A percentile compares a stretch with the other conserved stretches of the same genome.
Evolutionary conservation across 1,284 basidiomycete species (phyloP).

Genomic region (Mycena citricolor): DNA sequence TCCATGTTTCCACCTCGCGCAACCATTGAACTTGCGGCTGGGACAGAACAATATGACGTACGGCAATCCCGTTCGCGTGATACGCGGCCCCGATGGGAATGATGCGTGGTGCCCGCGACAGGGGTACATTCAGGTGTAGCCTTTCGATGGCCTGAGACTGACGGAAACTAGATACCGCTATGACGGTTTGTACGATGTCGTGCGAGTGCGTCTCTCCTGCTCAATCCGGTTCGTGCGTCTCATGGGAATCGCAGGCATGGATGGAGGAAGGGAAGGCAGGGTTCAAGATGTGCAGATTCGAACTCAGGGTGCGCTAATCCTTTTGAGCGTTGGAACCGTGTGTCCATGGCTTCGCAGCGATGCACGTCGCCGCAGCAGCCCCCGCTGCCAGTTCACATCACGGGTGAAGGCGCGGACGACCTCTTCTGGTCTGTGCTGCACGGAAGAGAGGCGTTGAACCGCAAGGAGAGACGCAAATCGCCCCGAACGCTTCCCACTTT

Average conservation of each 20-base stretch:
- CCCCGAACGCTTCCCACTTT: background rate
- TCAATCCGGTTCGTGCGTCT: background rate
- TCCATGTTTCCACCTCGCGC: background rate
- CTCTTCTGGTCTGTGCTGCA: conserved; percentile 18
- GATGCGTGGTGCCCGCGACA: conserved; percentile 5
- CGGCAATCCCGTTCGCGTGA: conserved; percentile 13
- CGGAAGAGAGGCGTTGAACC: conserved; percentile 7
- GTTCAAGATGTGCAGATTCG: conserved; percentile 23
- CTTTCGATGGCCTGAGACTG: background rate
- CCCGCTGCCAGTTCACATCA: conserved; percentile 15
- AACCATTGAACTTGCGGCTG: too few relatives aligned
- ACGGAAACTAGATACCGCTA: conserved; percentile 16
- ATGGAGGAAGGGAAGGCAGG: conserved; percentile 17
- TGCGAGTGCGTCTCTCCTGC: background rate
- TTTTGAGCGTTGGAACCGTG: background rate
- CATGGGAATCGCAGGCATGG: conserved; percentile 5
- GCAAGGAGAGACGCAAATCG: background rate
- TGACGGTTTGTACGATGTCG: conserved; percentile 20
- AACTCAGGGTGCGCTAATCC: conserved; percentile 4
- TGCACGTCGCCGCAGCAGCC: background rate
- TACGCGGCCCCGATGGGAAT: conserved; percentile 17
- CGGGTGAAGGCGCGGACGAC: conserved; percentile 2
- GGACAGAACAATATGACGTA: conserved; percentile 6
- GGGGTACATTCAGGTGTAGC: conserved; percentile 6
- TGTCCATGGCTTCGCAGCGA: conserved; percentile 8